Evolutionary conservation across 805 yeast genomes (phyloP).

Genomic region (Pachysolen tannophilus): DNA sequence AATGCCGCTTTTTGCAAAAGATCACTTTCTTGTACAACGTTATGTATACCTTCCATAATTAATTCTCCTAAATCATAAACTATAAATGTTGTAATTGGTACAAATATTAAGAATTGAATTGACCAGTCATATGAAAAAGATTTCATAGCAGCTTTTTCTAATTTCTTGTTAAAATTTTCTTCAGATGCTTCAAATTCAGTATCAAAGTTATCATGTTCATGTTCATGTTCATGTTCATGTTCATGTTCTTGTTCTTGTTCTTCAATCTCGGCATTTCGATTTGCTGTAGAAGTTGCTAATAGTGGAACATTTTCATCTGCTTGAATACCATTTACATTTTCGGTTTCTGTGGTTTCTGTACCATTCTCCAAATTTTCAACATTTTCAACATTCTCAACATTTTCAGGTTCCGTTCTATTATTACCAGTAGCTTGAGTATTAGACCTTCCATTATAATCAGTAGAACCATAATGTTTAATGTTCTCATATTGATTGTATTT

Average conservation of each 20-base stretch:
- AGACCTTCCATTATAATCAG: not conserved
- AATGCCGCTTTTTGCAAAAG: slow-evolving; percentile 32
- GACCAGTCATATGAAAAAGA: slow-evolving; percentile 75
- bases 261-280: not conserved
- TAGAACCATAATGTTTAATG: slow-evolving; percentile 1
- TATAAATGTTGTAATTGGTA: slow-evolving; percentile 54
- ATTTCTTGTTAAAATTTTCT: slow-evolving; percentile 16
- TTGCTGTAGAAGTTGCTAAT: slow-evolving; percentile 14
- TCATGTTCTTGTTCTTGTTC: not conserved
- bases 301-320: slow-evolving; percentile 27
- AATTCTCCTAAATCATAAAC: slow-evolving; percentile 49
- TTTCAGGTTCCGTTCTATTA: slow-evolving; percentile 10
- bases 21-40: slow-evolving; percentile 63
- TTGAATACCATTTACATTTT: too few species aligned
- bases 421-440: slow-evolving; percentile 10
- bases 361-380: not conserved
- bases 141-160: slow-evolving; percentile 24
- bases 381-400: slow-evolving; percentile 8
- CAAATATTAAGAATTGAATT: slow-evolving; percentile 58
- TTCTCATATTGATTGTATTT: not conserved
- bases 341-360: not conserved
- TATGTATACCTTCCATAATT: slow-evolving; percentile 55
- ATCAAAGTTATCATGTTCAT: slow-evolving; percentile 5
- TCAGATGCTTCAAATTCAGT: slow-evolving; percentile 16
- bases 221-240: not conserved